These are phyloP conservation scores for Curvularia sp. DNA, from an alignment of 2,329 filamentous ascomycete species.

Conservation along the genomic window DNA sequence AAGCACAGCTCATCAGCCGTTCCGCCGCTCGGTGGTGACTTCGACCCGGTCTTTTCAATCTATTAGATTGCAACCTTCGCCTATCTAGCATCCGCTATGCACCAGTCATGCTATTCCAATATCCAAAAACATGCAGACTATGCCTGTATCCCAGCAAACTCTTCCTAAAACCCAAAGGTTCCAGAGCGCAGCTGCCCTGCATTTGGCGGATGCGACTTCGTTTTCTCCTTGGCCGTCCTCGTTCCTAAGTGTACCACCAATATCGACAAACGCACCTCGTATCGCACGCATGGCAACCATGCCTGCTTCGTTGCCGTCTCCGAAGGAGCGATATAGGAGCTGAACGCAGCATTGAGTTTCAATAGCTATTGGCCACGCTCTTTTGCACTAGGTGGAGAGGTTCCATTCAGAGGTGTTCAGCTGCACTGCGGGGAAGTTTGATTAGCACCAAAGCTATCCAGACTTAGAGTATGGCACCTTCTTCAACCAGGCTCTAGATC, in stretches of 20 bases:
- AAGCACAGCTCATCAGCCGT: constrained; percentile 37
- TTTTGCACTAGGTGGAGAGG: constrained; percentile 10
- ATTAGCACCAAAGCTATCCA: constrained; percentile 13
- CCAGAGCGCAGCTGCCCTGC: constrained; percentile 35
- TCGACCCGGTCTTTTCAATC: constrained; percentile 43
- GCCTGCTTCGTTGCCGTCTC: constrained; percentile 24
- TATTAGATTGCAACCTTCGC: constrained; percentile 40
- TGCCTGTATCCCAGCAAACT: constrained; percentile 13
- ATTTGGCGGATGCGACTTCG: constrained; percentile 9
- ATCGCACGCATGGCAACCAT: constrained; percentile 28
- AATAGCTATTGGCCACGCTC: constrained; percentile 32
- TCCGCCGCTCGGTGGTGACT: constrained; percentile 30
- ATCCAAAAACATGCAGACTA: constrained; percentile 36
- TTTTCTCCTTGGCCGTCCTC: constrained; percentile 21
- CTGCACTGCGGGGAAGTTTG: constrained; percentile 30
- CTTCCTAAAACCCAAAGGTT: constrained; percentile 31
- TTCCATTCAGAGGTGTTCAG: constrained; percentile 22
- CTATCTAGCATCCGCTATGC: constrained; percentile 19
- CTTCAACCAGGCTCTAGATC: constrained; percentile 26
- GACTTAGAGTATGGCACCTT: constrained; percentile 21
- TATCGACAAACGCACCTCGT: constrained; percentile 29
- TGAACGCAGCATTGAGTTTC: constrained; percentile 20
- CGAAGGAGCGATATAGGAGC: constrained; percentile 17
- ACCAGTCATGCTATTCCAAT: constrained; percentile 26
- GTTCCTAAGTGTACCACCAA: constrained; percentile 32